Base-by-base conservation (phyloP, 176 grass and related monocot genomes). In the Microstegium vimineum region DNA sequence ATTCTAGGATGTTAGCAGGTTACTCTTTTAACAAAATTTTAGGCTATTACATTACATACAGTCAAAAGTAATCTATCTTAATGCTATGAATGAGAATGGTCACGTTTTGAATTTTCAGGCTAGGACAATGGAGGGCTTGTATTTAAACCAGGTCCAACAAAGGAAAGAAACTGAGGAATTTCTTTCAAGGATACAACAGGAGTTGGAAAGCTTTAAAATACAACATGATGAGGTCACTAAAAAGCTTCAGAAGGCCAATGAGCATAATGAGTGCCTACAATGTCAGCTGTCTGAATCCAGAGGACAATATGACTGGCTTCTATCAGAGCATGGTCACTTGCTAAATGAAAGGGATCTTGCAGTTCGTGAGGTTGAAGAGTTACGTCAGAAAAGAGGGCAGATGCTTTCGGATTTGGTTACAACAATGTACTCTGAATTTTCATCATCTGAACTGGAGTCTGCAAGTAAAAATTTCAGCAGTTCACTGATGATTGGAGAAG, bases 391-490 rank as follows among this genome's bases (percentile, higher is more conserved):
- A 88, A 88, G 86, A 83, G 74, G 59, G 14, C 80, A 83, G 57
- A 78, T 83, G 74, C 66, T 83, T 78, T 87, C 80, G 7, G 80
- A 78, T 65, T 83, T 87, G 66, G 15, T 66, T 43, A 78, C 86
- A 73, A 45, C 86, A 15, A 83, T 83, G 86, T 80, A 88, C 66
- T 72, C 57, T 28, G 86, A 88, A 27, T 83, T 88, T 78, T 78
- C 80, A 64, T 52, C 42, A 66, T 83, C 80, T 78, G 86, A 88
- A 72, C 20, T 83, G 66, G 80, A 88, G 67, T 41, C 2, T 28
- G 86, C 86, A 45, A 88, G 74, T 57, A 43, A 35, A 88, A 83
- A 88, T 73, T 88, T 78, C 59, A 78, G 66, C 40, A 83, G 23
- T 73, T 83, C 28, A 17, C 57, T 82, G 34, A 83, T 78, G 74